A percentile compares a stretch with the other conserved stretches of the same genome.
Conservation (phyloP, 2,329 filamentous ascomycete species). For the Fusarium mundagurra region DNA sequence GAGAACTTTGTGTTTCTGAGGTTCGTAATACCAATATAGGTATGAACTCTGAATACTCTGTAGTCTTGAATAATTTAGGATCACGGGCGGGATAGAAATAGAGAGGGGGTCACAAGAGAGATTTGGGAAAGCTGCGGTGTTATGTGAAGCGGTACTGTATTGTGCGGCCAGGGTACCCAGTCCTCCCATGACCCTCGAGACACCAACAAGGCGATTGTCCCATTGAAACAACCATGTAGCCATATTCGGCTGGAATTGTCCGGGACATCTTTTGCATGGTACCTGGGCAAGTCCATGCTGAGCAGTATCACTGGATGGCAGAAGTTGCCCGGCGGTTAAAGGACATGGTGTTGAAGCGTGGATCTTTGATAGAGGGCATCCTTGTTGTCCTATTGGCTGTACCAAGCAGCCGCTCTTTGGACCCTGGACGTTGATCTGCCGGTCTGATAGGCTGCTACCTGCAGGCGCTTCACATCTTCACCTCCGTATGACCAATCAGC, state of each 20-base stretch:
- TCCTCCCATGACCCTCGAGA: constrained; percentile 14
- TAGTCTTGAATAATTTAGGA: not conserved
- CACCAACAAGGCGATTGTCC: constrained; percentile 6
- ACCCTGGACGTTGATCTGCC: constrained; percentile 32
- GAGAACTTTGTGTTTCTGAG: not conserved
- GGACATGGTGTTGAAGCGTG: constrained; percentile 31
- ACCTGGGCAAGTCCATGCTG: constrained; percentile 18
- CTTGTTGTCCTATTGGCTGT: constrained; percentile 33
- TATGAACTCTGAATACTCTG: not conserved
- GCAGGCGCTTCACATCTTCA: constrained; percentile 38
- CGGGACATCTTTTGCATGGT: constrained; percentile 25
- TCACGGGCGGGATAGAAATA: not conserved
- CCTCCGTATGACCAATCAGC: constrained; percentile 52
- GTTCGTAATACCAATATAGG: not conserved
- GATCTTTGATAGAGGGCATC: constrained; percentile 32
- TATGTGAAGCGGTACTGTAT: constrained; percentile 27
- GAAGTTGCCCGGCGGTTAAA: constrained; percentile 33
- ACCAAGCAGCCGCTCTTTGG: constrained; percentile 13
- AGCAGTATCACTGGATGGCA: constrained; percentile 26
- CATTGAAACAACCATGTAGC: constrained; percentile 7
- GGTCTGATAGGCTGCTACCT: constrained; percentile 40
- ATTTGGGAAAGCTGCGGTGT: constrained; percentile 31
- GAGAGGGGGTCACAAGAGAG: constrained; percentile 20
- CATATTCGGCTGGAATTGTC: constrained; percentile 16
- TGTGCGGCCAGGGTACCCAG: constrained; percentile 9